Conservation (phyloP, 2,329 filamentous ascomycete species). For the Fusarium sp. region DNA sequence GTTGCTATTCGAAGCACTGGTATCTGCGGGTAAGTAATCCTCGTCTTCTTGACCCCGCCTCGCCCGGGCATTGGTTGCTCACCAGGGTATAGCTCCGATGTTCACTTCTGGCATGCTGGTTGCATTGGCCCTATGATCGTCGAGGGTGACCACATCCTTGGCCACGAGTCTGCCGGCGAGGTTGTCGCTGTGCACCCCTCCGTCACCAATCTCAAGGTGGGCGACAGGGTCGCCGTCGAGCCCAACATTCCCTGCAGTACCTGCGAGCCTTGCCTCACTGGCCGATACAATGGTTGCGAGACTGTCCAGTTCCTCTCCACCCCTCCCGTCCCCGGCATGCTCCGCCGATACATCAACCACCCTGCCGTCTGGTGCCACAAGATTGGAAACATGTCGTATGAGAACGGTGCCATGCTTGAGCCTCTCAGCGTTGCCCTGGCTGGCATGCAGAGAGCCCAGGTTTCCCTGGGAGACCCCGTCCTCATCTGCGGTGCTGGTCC, state of each 20-base stretch:
- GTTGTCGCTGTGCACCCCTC: constrained; percentile 82
- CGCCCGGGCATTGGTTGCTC: constrained; percentile 18
- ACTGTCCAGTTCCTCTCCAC: constrained; percentile 87
- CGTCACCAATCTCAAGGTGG: constrained; percentile 77
- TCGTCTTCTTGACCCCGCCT: constrained; percentile 3
- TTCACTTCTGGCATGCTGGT: constrained; percentile 97
- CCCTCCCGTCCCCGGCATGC: constrained; percentile 83
- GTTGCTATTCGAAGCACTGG: constrained; percentile 91
- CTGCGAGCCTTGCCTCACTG: constrained; percentile 90
- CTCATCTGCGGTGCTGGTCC: constrained; percentile 92
- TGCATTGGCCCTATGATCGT: constrained; percentile 98
- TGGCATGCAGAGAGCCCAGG: constrained; percentile 80
- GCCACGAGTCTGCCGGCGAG: constrained; percentile 90
- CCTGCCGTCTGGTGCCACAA: constrained; percentile 96
- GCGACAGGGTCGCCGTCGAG: constrained; percentile 92
- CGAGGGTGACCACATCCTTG: constrained; percentile 84
- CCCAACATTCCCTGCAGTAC: constrained; percentile 90
- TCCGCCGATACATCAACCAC: constrained; percentile 94
- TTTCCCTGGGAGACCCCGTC: constrained; percentile 84
- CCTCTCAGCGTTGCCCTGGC: constrained; percentile 89
- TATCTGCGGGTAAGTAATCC: constrained; percentile 78
- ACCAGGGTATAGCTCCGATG: constrained; percentile 71
- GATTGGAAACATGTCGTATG: constrained; percentile 89
- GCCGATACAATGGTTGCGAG: constrained; percentile 95
- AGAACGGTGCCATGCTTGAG: constrained; percentile 90